Conservation (phyloP, 2,329 filamentous ascomycete genomes). For the Monascus ruber region DNA sequence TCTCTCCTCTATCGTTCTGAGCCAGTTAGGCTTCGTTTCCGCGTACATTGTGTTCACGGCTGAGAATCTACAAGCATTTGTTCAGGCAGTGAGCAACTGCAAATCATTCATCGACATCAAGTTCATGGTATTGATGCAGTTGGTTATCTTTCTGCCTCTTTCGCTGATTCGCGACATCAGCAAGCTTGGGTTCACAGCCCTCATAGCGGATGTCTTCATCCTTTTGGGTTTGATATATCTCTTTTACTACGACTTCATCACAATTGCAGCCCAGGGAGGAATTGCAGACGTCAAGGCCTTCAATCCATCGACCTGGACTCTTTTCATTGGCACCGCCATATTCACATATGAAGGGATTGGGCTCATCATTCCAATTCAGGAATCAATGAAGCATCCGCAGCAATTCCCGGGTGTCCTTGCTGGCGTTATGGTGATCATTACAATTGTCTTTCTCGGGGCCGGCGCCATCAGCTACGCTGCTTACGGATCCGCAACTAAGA, state of each 20-base stretch:
- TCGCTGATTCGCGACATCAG: conserved; percentile 92
- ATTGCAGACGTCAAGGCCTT: conserved; percentile 81
- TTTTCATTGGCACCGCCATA: conserved; percentile 97
- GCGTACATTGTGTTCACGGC: conserved; percentile 96
- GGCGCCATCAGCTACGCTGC: conserved; percentile 92
- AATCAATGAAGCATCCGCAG: conserved; percentile 82
- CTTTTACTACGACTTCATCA: conserved; percentile 88
- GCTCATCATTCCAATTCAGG: conserved; percentile 94
- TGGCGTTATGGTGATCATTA: conserved; percentile 90
- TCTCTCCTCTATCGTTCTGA: conserved; percentile 82
- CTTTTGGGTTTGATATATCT: conserved; percentile 83
- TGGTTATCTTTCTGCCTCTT: conserved; percentile 88
- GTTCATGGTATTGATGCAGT: conserved; percentile 84
- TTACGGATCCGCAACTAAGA: conserved; percentile 90
- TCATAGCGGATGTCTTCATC: conserved; percentile 91
- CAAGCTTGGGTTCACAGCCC: conserved; percentile 88
- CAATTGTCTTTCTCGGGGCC: conserved; percentile 78
- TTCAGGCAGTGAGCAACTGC: conserved; percentile 82
- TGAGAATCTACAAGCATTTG: conserved; percentile 89
- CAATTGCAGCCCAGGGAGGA: conserved; percentile 61
- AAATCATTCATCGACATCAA: conserved; percentile 74
- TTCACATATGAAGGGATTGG: conserved; percentile 98
- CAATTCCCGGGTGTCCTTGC: conserved; percentile 86
- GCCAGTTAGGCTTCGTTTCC: conserved; percentile 87
- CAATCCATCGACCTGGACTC: conserved; percentile 84